Conservation (phyloP, 179 eudicot species). For the Nepenthes alata region DNA sequence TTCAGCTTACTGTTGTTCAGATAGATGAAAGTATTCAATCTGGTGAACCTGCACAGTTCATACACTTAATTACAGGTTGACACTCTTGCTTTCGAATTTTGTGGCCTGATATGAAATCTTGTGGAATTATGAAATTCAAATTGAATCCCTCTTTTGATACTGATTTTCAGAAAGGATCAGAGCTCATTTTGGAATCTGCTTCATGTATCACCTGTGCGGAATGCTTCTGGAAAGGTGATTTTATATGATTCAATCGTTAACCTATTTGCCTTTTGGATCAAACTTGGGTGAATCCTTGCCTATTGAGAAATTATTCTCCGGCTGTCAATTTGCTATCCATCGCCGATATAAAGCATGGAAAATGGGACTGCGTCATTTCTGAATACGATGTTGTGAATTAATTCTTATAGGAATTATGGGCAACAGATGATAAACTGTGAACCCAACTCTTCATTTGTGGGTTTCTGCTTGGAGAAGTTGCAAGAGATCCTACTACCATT, state of each 20-base stretch:
- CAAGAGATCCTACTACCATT: too few species aligned
- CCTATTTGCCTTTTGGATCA: background rate
- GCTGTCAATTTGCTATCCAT: too few species aligned
- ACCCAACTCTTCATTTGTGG: too few species aligned
- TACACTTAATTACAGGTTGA: slow-evolving; percentile 69
- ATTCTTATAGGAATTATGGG: too few species aligned
- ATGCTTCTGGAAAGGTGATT: slow-evolving; percentile 83
- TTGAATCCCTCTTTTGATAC: slow-evolving; percentile 2
- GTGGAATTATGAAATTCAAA: background rate
- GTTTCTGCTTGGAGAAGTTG: too few species aligned
- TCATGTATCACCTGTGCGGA: slow-evolving; percentile 71
- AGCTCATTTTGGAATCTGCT: slow-evolving; percentile 71
- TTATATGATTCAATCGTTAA: background rate
- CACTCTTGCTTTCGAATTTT: background rate
- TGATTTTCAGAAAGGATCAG: slow-evolving; percentile 52
- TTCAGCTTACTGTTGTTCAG: slow-evolving; percentile 23
- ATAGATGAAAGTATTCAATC: slow-evolving; percentile 45
- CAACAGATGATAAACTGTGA: too few species aligned
- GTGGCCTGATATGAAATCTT: slow-evolving; percentile 1
- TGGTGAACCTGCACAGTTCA: slow-evolving; percentile 49
- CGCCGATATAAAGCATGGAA: too few species aligned
- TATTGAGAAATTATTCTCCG: too few species aligned
- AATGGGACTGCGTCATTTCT: too few species aligned
- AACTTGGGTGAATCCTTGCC: too few species aligned
- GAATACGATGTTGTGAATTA: too few species aligned